Evolutionary conservation across 352 stramenopile genomes (phyloP).

Genomic region (Hyaloperonospora brassicae): DNA sequence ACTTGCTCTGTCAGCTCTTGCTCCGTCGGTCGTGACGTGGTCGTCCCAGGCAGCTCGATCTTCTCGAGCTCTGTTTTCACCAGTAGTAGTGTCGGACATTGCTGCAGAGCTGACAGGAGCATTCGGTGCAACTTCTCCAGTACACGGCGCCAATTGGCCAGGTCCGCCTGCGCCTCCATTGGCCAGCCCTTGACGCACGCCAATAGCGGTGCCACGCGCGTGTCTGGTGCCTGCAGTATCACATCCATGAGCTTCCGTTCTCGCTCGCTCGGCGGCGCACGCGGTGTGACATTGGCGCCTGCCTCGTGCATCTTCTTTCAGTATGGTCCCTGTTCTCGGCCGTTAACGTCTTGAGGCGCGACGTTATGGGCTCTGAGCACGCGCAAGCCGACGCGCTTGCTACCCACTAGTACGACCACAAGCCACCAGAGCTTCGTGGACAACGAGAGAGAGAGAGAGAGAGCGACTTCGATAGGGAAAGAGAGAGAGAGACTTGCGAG

Average conservation of each 20-base stretch:
- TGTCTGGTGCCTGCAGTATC: slow-evolving; percentile 37
- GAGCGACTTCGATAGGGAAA: too few relatives aligned
- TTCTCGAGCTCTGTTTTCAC: slow-evolving; percentile 21
- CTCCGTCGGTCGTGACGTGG: slow-evolving; percentile 23
- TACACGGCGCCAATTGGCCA: slow-evolving; percentile 58
- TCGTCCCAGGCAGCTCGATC: slow-evolving; percentile 1
- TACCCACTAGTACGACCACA: too few relatives aligned
- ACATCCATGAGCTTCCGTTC: slow-evolving; percentile 62
- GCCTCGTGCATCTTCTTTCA: slow-evolving; percentile 19
- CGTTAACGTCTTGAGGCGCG: too few relatives aligned
- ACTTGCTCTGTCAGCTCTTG: slow-evolving; percentile 44
- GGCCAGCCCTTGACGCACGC: slow-evolving; percentile 68
- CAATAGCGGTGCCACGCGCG: slow-evolving; percentile 46
- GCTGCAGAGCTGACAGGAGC: slow-evolving; percentile 33
- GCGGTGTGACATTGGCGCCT: slow-evolving; percentile 19
- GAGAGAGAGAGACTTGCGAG: too few relatives aligned
- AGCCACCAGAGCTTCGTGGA: too few relatives aligned
- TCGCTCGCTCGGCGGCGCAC: slow-evolving; percentile 34
- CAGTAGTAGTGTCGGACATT: slow-evolving; percentile 40
- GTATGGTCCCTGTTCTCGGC: too few relatives aligned
- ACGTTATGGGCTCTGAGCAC: too few relatives aligned
- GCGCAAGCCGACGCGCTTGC: too few relatives aligned
- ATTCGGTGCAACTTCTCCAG: slow-evolving; percentile 48
- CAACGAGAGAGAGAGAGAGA: too few relatives aligned
- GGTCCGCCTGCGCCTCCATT: slow-evolving; percentile 71